Conservation (phyloP, 2,329 filamentous ascomycete genomes). For the Fusarium aywerte region DNA sequence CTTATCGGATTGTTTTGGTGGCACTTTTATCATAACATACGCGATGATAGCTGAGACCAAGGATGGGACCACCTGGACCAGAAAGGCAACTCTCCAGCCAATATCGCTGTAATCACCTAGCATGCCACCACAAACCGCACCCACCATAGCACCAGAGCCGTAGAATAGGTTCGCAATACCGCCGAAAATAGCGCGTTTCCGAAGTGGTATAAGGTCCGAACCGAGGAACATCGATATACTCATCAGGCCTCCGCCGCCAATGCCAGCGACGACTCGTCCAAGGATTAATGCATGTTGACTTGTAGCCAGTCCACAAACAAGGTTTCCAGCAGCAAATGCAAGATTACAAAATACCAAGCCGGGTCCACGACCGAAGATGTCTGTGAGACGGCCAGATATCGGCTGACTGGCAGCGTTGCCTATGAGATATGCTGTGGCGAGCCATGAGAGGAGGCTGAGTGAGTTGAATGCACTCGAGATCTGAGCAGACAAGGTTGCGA, state of each 20-base stretch:
- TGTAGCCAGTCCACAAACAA: constrained; percentile 78
- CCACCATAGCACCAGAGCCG: constrained; percentile 4
- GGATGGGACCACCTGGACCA: constrained; percentile 2
- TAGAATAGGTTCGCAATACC: constrained; percentile 13
- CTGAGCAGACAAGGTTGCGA: constrained; percentile 79
- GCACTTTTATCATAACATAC: constrained; percentile 55
- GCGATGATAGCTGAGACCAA: background rate
- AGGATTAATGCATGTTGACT: constrained; percentile 73
- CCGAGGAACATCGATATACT: constrained; percentile 71
- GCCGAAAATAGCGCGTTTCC: constrained; percentile 53
- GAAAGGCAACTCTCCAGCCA: constrained; percentile 15
- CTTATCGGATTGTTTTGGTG: constrained; percentile 73
- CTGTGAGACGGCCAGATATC: constrained; percentile 83
- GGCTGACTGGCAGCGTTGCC: constrained; percentile 71
- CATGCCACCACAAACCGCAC: constrained; percentile 3
- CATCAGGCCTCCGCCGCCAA: constrained; percentile 78
- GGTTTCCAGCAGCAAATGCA: constrained; percentile 77
- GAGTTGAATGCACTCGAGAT: constrained; percentile 82
- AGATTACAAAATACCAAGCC: constrained; percentile 78
- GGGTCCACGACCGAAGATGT: constrained; percentile 79
- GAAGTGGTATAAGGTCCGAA: constrained; percentile 73
- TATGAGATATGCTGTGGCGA: constrained; percentile 82
- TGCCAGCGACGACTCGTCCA: constrained; percentile 78
- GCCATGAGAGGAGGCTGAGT: constrained; percentile 80
- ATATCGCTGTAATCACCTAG: background rate